Percentiles rank a stretch among this genome's conserved stretches.
Conservation (phyloP, 805 yeast species). For the Priceomyces haplophilus region DNA sequence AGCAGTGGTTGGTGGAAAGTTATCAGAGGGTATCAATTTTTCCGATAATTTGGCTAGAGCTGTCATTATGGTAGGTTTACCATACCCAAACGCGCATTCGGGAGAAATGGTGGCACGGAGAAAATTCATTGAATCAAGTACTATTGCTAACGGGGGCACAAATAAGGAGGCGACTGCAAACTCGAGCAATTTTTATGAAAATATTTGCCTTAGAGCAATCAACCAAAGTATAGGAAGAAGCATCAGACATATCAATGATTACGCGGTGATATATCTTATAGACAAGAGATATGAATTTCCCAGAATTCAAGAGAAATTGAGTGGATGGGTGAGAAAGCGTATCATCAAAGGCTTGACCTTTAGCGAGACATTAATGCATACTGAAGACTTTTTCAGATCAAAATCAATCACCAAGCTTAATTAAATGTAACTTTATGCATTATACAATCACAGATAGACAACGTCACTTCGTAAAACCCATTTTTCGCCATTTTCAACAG, state of each 20-base stretch:
- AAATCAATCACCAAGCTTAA: constrained; percentile 12
- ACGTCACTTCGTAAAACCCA: constrained; percentile 66
- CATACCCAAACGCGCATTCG: constrained; percentile 80
- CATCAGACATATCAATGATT: constrained; percentile 79
- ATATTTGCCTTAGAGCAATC: constrained; percentile 84
- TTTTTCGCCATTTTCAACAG: constrained; percentile 50
- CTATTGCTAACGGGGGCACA: constrained; percentile 48
- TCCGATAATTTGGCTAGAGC: constrained; percentile 85
- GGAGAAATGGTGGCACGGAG: constrained; percentile 77
- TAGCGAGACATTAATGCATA: constrained; percentile 17
- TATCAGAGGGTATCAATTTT: constrained; percentile 93
- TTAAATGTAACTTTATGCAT: constrained; percentile 2
- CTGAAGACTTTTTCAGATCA: constrained; percentile 26
- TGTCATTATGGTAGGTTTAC: constrained; percentile 82
- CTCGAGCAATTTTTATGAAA: constrained; percentile 65
- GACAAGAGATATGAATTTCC: constrained; percentile 57
- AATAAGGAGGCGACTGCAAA: constrained; percentile 43
- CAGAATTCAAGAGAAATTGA: constrained; percentile 55
- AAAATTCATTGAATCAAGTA: constrained; percentile 55
- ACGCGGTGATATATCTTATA: constrained; percentile 67
- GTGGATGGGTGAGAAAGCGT: constrained; percentile 64
- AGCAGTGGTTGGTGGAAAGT: constrained; percentile 88
- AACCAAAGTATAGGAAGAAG: constrained; percentile 93
- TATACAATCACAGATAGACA: constrained; percentile 19
- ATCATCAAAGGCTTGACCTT: constrained; percentile 9